Evolutionary conservation across 495 filamentous ascomycete genomes (phyloP).

Genomic region (Lentithecium fluviatile): DNA sequence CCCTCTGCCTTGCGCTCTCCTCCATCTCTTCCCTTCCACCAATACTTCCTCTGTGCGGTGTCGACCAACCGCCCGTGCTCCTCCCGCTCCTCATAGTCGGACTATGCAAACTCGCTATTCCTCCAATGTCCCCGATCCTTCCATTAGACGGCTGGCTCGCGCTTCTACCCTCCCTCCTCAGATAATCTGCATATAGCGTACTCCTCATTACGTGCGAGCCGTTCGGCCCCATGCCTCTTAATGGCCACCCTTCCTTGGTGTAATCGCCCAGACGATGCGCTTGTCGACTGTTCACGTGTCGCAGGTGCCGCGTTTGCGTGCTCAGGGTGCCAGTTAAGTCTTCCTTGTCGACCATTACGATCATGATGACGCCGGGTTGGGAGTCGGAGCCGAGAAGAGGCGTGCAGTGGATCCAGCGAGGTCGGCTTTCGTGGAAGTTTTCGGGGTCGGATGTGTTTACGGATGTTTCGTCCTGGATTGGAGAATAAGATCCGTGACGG

Average conservation of each 20-base stretch:
- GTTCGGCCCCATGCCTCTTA: constrained; percentile 15
- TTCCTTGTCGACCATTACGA: constrained; percentile 59
- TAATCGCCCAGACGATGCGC: not conserved
- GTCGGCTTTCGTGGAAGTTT: constrained; percentile 32
- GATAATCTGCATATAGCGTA: constrained; percentile 43
- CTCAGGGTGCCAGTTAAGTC: constrained; percentile 36
- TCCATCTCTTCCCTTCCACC: not conserved
- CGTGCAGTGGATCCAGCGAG: constrained; percentile 63
- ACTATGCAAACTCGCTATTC: no score
- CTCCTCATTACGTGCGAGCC: constrained; percentile 21
- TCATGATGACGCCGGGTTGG: constrained; percentile 64
- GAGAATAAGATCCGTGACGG: not conserved
- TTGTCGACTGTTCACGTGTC: not conserved
- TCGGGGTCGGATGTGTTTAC: not conserved
- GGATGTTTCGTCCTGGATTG: no score
- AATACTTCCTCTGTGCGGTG: no score
- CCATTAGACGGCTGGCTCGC: not conserved
- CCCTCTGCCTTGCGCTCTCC: not conserved
- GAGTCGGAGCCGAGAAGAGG: constrained; percentile 58
- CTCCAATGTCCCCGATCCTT: no score
- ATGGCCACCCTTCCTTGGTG: constrained; percentile 6
- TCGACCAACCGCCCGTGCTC: not conserved
- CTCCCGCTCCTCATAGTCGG: not conserved
- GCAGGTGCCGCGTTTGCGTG: not conserved
- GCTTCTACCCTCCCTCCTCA: constrained; percentile 30